Conservation (phyloP, 1,139 yeast genomes). For the Suhomyces bokatorum region DNA sequence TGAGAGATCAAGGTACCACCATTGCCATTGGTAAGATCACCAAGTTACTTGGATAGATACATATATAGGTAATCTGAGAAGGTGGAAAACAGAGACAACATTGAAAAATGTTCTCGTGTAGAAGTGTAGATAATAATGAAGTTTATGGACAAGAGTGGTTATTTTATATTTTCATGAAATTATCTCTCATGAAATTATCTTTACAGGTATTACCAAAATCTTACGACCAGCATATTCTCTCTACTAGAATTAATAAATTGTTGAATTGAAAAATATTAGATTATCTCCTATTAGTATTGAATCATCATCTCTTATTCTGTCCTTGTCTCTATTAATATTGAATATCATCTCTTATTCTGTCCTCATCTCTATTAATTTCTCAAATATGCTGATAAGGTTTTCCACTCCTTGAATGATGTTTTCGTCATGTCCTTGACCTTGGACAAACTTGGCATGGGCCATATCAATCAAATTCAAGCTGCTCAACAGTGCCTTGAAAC, state of each 20-base stretch:
- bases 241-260: too few relatives aligned
- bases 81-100: not conserved
- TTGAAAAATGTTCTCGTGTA: too few relatives aligned
- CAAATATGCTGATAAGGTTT: constrained; percentile 51
- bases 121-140: too few relatives aligned
- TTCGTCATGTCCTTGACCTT: constrained; percentile 71
- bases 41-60: constrained; percentile 47
- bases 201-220: too few relatives aligned
- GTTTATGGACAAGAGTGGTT: too few relatives aligned
- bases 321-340: too few relatives aligned
- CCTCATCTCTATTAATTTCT: constrained; percentile 18
- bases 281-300: too few relatives aligned
- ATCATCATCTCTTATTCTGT: too few relatives aligned
- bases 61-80: not conserved
- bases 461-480: constrained; percentile 76
- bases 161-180: too few relatives aligned
- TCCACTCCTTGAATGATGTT: constrained; percentile 68
- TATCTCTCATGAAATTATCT: too few relatives aligned
- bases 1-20: constrained; percentile 97
- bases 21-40: constrained; percentile 98
- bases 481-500: constrained; percentile 37
- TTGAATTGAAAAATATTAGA: too few relatives aligned
- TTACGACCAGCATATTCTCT: too few relatives aligned
- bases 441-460: constrained; percentile 74
- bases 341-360: not conserved